phyloP scores from a whole-genome alignment of 352 stramenopile genomes.

The Pilasporangium apinafurcum region DNA sequence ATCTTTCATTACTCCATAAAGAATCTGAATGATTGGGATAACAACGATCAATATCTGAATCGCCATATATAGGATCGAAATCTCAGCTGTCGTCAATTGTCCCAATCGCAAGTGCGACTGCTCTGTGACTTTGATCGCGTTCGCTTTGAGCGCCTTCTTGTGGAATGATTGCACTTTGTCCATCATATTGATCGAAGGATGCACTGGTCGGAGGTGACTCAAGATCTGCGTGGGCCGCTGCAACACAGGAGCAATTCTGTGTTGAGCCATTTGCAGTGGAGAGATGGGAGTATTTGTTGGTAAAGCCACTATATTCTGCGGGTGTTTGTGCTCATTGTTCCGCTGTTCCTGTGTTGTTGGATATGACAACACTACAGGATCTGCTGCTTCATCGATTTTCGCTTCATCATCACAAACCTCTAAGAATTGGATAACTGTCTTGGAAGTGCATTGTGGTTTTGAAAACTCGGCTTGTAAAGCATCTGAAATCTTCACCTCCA shows the following conservation, averaged over 20 bases:
- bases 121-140: slow-evolving; percentile 6
- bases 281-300: no score
- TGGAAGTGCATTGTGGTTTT: no score
- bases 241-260: slow-evolving; percentile 2
- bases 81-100: slow-evolving; percentile 11
- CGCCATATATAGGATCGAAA: slow-evolving; percentile 10
- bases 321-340: no score
- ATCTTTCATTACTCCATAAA: slow-evolving; percentile 8
- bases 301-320: no score
- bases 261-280: no score
- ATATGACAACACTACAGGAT: no score
- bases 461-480: no score
- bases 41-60: slow-evolving; percentile 11
- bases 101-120: slow-evolving; percentile 22
- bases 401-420: no score
- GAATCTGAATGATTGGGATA: slow-evolving; percentile 1
- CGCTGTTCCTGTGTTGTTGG: no score
- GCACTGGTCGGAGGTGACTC: not conserved
- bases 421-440: no score
- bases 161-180: slow-evolving; percentile 9
- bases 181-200: slow-evolving; percentile 1
- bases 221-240: not conserved
- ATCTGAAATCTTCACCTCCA: no score
- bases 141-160: slow-evolving; percentile 23
- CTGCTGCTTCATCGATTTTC: no score